Evolutionary conservation across 2,329 filamentous ascomycete genomes (phyloP), one percentile per base, ranked within the genome.

Genomic region (Parascedosporium putredinis): DNA sequence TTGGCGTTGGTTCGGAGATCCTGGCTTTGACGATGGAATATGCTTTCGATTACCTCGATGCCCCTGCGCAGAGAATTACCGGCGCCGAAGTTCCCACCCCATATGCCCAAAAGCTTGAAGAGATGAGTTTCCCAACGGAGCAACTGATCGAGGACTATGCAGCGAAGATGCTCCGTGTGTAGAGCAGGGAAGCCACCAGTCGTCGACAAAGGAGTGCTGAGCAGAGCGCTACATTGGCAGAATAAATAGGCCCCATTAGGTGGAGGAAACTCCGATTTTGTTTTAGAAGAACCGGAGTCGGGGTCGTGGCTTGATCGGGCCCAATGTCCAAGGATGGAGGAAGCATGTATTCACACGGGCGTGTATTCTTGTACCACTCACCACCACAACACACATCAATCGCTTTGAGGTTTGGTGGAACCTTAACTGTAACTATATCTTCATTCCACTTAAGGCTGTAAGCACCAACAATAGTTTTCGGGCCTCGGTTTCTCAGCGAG

Each of bases 21-120:
- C 80, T 98, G 55, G 93, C 93, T 53, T 76, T 96, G 53, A 84
- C 88, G 55, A 95, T 95, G 85, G 93, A 98, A 73, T 98, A 97
- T 69, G 90, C 81, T 55, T 98, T 97, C 65, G 93, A 98, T 74
- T 97, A 95, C 75, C 84, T 98, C 57, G 84, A 96, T 63, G 88
- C 89, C 51, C 93, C 93, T 45, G 93, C 89, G 54, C 86, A 91
- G 69, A 84, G 93, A 68, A 83, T 98, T 62, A 97, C 93, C 52
- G 93, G 93, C 67, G 91, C 93, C 56, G 93, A 98, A 68, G 93
- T 98, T 10, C 93, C 93, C 46, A 98, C 93, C 6, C 93, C 93
- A 33, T 97, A 98, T 66, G 91, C 93, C 52, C 76, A 84, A 69
- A 87, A 88, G 66, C 79, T 98, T 52, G 93, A 98, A 78, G 83